Base-by-base conservation (phyloP, 2,329 filamentous ascomycete species). In the Diaporthe sp. region DNA sequence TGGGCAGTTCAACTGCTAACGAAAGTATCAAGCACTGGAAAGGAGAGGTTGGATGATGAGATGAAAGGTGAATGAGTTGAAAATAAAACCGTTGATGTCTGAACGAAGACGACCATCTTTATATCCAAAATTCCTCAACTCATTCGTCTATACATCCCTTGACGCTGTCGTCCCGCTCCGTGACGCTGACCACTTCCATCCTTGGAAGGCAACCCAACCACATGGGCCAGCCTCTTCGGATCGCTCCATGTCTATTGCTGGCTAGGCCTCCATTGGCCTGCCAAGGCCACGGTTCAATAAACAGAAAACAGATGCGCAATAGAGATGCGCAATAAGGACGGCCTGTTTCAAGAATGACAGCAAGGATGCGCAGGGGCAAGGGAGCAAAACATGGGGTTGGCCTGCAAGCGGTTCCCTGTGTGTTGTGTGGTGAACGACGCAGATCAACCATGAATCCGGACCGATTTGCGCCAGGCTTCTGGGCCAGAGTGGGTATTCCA, bases 1-100 rank as follows among this genome's bases (percentile, higher is more conserved):
- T 60, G 38, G 61, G 72, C 61, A 73, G 54, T 45, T 73, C 72
- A 68, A 73, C 72, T 69, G 61, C 61, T 61, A 52, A 60, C 57
- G 45, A 60, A 58, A 73, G 61, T n/a, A 69, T 50, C 54, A 70
- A 69, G 52, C 61, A 69, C 52, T 54, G 30, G 61, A 69, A 69
- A 50, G 40, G 35, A 52, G 61, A 42, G 52, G 61, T 73, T 69
- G 61, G 25, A 60, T 54, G 19, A n/a, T 28, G 33, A 22, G 35
- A 28, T 68, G 72, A 69, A 69, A 69, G 52, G 45, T 69, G 64
- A 58, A 52, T 57, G 55, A 42, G 71, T 33, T 30, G 19, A 8
- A 38, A 54, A 30, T 17, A 17, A 38, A 60, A 58, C 10, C 52
- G 22, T 12, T 12, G 28, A 6, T n/a, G 4, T 12, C 22, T 10